phyloP scores from a whole-genome alignment of 1,284 basidiomycete species.

The Omphalotus olearius region DNA sequence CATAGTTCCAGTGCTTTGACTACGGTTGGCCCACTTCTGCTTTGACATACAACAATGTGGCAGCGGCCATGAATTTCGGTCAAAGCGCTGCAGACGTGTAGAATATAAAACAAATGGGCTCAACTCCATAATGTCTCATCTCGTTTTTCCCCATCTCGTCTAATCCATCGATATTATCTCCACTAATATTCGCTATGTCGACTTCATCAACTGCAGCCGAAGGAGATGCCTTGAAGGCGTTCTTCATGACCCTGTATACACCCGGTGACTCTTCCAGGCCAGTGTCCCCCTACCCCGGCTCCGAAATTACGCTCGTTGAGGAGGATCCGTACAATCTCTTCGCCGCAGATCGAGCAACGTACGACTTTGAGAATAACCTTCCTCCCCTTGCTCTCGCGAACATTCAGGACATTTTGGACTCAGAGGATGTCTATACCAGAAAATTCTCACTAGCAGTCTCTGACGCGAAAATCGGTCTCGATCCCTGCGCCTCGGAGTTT shows the following conservation, averaged over 20 bases:
- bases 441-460: not conserved
- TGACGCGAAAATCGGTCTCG: not conserved
- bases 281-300: not conserved
- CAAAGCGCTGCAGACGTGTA: no score
- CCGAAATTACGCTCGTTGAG: not conserved
- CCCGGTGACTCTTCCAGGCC: not conserved
- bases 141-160: no score
- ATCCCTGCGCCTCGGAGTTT: constrained; percentile 4
- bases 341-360: not conserved
- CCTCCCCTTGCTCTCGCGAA: not conserved
- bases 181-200: not conserved
- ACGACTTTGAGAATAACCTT: constrained; percentile 1
- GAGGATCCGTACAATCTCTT: not conserved
- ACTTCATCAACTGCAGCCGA: not conserved
- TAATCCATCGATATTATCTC: no score
- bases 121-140: no score
- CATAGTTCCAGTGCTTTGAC: no score
- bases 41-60: no score
- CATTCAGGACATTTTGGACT: not conserved
- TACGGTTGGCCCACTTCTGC: no score
- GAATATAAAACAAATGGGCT: no score
- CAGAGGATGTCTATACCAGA: not conserved
- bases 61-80: no score
- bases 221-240: not conserved
- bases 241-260: not conserved